Conservation (phyloP, 2,329 filamentous ascomycete species). For the Penicillium palitans region DNA sequence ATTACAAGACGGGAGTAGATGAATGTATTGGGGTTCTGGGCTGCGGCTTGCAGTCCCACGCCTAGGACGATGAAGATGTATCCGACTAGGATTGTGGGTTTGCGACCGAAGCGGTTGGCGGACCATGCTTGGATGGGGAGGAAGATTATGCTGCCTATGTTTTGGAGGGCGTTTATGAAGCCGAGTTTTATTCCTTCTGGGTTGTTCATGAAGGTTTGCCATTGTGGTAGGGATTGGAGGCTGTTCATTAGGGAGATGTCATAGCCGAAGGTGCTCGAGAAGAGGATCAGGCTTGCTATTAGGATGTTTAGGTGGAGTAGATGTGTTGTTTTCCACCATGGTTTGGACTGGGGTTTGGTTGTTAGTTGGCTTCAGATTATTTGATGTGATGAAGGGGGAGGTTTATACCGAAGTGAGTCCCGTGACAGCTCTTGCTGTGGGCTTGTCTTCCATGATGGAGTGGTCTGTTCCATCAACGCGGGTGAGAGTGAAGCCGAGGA, state of each 20-base stretch:
- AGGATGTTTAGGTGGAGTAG: slow-evolving; percentile 1
- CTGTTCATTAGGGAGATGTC: slow-evolving; percentile 11
- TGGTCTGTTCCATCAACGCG: not conserved
- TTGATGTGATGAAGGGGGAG: not conserved
- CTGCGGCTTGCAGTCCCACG: slow-evolving; percentile 22
- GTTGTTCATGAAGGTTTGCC: slow-evolving; percentile 3
- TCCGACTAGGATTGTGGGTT: slow-evolving; percentile 27
- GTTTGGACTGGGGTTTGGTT: not conserved
- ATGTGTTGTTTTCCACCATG: slow-evolving; percentile 9
- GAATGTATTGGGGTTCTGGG: slow-evolving; percentile 27
- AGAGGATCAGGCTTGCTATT: slow-evolving; percentile 8
- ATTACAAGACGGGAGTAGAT: slow-evolving; percentile 36
- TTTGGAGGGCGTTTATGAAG: slow-evolving; percentile 8
- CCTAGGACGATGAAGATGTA: slow-evolving; percentile 34
- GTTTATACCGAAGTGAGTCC: not conserved
- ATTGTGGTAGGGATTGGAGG: slow-evolving; percentile 7
- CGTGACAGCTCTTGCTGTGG: not conserved
- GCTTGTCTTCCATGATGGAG: not conserved
- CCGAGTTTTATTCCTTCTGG: slow-evolving; percentile 2
- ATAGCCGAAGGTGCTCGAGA: slow-evolving; percentile 9
- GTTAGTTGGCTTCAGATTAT: not conserved
- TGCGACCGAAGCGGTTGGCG: slow-evolving; percentile 36
- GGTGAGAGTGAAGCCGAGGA: not conserved
- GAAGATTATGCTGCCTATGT: slow-evolving; percentile 4
- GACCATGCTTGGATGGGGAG: slow-evolving; percentile 13